phyloP scores from a whole-genome alignment of 805 yeast species.

The Yamadazyma insecticola region DNA sequence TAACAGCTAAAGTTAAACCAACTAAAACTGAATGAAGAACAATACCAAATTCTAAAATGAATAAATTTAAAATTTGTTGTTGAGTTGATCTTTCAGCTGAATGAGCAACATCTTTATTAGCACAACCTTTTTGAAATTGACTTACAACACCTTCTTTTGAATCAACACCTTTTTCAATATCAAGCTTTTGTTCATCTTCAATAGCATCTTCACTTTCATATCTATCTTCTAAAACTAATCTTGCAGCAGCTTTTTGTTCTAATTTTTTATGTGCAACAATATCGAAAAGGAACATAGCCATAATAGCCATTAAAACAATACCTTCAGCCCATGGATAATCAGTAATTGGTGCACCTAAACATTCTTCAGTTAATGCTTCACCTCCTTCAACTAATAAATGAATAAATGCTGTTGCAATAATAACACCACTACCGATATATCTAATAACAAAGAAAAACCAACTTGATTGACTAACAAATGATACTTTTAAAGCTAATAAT shows the following conservation, averaged over 20 bases:
- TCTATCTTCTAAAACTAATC: too few relatives aligned
- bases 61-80: slow-evolving; percentile 11
- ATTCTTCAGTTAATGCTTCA: slow-evolving; percentile 19
- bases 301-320: slow-evolving; percentile 26
- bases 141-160: background rate
- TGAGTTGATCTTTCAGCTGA: slow-evolving; percentile 11
- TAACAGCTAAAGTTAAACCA: slow-evolving; percentile 68
- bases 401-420: slow-evolving; percentile 32
- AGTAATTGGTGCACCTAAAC: slow-evolving; percentile 21
- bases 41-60: slow-evolving; percentile 70
- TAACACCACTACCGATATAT: slow-evolving; percentile 33
- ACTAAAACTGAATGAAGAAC: slow-evolving; percentile 77
- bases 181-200: background rate
- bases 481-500: slow-evolving; percentile 17
- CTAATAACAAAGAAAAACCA: slow-evolving; percentile 22
- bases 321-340: slow-evolving; percentile 31
- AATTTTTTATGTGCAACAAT: slow-evolving; percentile 17
- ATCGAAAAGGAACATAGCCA: slow-evolving; percentile 26
- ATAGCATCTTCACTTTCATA: background rate
- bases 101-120: slow-evolving; percentile 29
- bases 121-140: slow-evolving; percentile 30
- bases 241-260: background rate
- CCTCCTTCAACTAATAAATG: slow-evolving; percentile 30
- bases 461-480: slow-evolving; percentile 18
- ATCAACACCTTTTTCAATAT: background rate